Conservation (phyloP, 352 stramenopile species). For the Phytophthora pseudosyringae region DNA sequence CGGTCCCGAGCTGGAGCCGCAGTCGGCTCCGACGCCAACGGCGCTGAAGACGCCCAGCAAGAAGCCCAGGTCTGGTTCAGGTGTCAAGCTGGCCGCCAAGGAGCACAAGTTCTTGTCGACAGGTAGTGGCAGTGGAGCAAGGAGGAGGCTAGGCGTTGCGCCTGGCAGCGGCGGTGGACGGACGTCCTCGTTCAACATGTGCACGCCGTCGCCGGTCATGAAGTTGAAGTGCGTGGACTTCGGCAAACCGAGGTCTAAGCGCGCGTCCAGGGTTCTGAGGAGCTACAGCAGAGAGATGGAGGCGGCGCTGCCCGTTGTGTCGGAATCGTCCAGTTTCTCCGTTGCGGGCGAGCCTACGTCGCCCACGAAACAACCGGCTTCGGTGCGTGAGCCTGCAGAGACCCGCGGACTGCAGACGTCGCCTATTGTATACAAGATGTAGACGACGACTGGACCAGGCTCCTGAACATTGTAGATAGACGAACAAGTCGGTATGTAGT, state of each 20-base stretch:
- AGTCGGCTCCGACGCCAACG: conserved; percentile 6
- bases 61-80: conserved; percentile 19
- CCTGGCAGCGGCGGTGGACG: conserved; percentile 24
- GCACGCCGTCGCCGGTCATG: conserved; percentile 82
- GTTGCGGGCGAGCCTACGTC: conserved; percentile 10
- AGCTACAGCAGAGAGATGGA: conserved; percentile 62
- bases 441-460: conserved; percentile 17
- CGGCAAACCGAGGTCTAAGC: conserved; percentile 73
- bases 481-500: conserved; percentile 32
- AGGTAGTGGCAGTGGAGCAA: conserved; percentile 20
- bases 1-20: not conserved
- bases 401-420: conserved; percentile 19
- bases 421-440: conserved; percentile 37
- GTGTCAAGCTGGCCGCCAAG: conserved; percentile 44
- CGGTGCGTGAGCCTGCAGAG: conserved; percentile 23
- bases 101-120: conserved; percentile 42
- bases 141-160: conserved; percentile 25
- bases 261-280: conserved; percentile 49
- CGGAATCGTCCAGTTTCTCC: conserved; percentile 16
- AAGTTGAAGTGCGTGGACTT: conserved; percentile 84
- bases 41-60: conserved; percentile 33
- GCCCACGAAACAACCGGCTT: conserved; percentile 16
- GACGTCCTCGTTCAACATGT: conserved; percentile 64
- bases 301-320: conserved; percentile 50
- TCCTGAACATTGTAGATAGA: conserved; percentile 25